phyloP scores from a whole-genome alignment of 2,329 filamentous ascomycete species.

The Rasamsonia emersonii region DNA sequence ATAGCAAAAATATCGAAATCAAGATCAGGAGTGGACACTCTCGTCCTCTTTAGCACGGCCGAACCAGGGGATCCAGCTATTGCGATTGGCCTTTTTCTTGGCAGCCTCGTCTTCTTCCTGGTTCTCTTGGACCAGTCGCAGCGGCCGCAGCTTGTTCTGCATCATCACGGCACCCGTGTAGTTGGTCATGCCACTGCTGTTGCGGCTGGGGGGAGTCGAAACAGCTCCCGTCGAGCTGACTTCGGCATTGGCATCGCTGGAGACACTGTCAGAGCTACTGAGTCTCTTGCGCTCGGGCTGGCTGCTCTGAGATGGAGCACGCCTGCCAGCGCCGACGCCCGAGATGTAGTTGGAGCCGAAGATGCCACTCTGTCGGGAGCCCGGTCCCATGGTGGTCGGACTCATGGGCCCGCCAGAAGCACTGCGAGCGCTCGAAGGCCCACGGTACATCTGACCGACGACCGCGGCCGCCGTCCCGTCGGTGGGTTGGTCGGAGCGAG shows the following conservation, averaged over 20 bases:
- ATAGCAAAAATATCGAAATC: too few relatives aligned
- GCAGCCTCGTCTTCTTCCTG: conserved; percentile 38
- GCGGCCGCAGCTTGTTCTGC: conserved; percentile 69
- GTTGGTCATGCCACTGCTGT: conserved; percentile 58
- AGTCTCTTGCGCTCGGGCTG: conserved; percentile 40
- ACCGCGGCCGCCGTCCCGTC: conserved; percentile 54
- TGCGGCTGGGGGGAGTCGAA: conserved; percentile 53
- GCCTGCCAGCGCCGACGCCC: conserved; percentile 43
- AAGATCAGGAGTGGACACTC: conserved; percentile 4
- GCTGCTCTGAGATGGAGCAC: conserved; percentile 44
- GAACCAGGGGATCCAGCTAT: conserved; percentile 41
- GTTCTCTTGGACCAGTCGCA: conserved; percentile 80
- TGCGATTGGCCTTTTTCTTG: conserved; percentile 37
- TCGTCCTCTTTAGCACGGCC: conserved; percentile 28
- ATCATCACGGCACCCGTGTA: conserved; percentile 57
- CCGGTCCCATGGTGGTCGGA: conserved; percentile 39
- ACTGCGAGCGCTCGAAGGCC: conserved; percentile 37
- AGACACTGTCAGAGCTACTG: conserved; percentile 59
- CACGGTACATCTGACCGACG: conserved; percentile 84
- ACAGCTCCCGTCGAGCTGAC: conserved; percentile 37
- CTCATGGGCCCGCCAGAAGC: conserved; percentile 45
- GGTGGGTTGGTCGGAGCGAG: conserved; percentile 40
- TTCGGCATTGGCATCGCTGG: conserved; percentile 40
- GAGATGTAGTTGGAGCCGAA: conserved; percentile 43
- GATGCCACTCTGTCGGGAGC: conserved; percentile 30